Evolutionary conservation across 1,139 yeast species (phyloP), one percentile per base, ranked within the genome.

Genomic region (Pneumocystis oryctolagi): DNA sequence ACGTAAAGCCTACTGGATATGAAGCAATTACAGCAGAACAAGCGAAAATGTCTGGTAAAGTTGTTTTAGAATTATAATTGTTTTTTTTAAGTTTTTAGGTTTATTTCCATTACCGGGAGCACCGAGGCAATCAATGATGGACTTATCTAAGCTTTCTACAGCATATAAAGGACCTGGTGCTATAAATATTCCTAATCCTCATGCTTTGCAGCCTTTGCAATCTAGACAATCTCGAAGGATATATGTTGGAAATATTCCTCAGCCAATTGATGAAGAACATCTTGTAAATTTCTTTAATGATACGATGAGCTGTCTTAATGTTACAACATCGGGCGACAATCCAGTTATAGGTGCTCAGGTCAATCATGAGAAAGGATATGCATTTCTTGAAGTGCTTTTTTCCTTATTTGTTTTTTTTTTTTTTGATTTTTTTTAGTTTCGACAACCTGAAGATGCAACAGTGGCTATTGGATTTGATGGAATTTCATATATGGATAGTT

Each of bases 61-160:
- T 3, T 12, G 8, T 20, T 8, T 4, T 47, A 12, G 31, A 14
- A 12, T 25, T 12, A 9, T 47, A 25, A 25, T 25, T 47, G 8
- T 47, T 25, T 25, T 47, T 3, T 3, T 47, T 25, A 25, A 4
- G 20, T 8, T 25, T 25, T 25, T 25, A 47, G 55, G 55, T 0
- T 73, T 87, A 3, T 89, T 88, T 69, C 89, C 92, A 0, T 76
- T 83, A 32, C 94, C 94, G 0, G 92, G 92, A 2, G 79, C 80
- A 62, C 82, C 86, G 0, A 77, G 75, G 67, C 82, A 81, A 34
- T 66, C 69, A 18, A 69, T 67, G 57, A 77, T 82, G 59, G 85
- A 82, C 69, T 78, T 78, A 59, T 79, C 82, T 4, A 80, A 80
- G 66, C 70, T 83, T 40, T 83, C 81, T 68, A 84, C 82, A 1